Conservation (phyloP, 1,139 yeast genomes). For the Yamadazyma triangularis region DNA sequence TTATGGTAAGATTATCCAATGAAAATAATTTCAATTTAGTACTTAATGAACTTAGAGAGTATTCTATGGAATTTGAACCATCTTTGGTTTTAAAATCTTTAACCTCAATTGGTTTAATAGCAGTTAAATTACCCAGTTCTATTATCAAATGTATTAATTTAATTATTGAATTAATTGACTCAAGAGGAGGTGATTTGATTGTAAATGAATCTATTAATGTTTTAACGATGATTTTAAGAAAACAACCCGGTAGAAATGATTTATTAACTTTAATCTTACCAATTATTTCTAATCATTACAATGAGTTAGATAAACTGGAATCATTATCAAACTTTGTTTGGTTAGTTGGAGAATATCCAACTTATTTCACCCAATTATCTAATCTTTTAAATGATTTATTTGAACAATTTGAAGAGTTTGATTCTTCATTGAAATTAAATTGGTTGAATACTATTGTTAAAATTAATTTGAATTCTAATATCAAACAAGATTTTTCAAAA, state of each 20-base stretch:
- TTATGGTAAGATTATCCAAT: slow-evolving; percentile 79
- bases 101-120: slow-evolving; percentile 82
- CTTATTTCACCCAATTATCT: slow-evolving; percentile 54
- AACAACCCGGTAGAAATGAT: slow-evolving; percentile 62
- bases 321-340: slow-evolving; percentile 60
- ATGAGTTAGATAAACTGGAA: slow-evolving; percentile 53
- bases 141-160: slow-evolving; percentile 72
- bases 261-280: slow-evolving; percentile 66
- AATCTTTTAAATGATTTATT: slow-evolving; percentile 47
- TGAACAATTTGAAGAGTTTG: slow-evolving; percentile 65
- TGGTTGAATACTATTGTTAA: slow-evolving; percentile 44
- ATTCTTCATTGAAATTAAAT: slow-evolving; percentile 70
- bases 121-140: slow-evolving; percentile 65
- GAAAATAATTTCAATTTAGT: slow-evolving; percentile 64
- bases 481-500: slow-evolving; percentile 23
- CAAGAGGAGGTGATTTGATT: slow-evolving; percentile 68
- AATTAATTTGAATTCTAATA: slow-evolving; percentile 4
- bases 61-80: slow-evolving; percentile 91
- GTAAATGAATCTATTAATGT: slow-evolving; percentile 78
- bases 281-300: slow-evolving; percentile 55
- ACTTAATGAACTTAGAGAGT: slow-evolving; percentile 83
- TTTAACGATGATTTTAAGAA: slow-evolving; percentile 73
- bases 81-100: slow-evolving; percentile 83
- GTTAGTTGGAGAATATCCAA: slow-evolving; percentile 87
- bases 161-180: slow-evolving; percentile 68